Percentiles rank a stretch among this genome's conserved stretches.
Evolutionary conservation across 306 rosid species (phyloP).

Genomic region (Castanea crenata): DNA sequence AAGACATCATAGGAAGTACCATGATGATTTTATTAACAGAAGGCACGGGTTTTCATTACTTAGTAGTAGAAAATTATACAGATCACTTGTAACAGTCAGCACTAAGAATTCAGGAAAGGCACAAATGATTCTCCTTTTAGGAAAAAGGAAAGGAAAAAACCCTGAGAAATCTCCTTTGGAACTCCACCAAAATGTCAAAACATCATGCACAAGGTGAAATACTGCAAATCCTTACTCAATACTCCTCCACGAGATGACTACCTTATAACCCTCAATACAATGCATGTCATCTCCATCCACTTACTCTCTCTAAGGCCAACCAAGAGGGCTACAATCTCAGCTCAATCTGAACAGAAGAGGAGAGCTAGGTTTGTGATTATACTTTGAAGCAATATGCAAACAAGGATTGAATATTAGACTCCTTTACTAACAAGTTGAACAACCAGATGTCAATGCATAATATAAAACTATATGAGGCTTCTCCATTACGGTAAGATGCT

Average conservation of each 20-base stretch:
- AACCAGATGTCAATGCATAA: background rate
- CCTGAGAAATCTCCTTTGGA: background rate
- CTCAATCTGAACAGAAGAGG: too few relatives aligned
- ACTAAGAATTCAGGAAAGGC: background rate
- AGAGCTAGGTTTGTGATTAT: too few relatives aligned
- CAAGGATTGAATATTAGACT: too few relatives aligned
- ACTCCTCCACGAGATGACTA: background rate
- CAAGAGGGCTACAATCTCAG: too few relatives aligned
- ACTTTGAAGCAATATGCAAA: too few relatives aligned
- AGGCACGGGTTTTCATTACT: background rate
- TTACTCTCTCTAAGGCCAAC: background rate
- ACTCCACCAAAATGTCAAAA: background rate
- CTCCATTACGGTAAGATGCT: background rate
- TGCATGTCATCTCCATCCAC: background rate
- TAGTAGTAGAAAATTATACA: background rate
- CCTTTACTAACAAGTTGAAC: too few relatives aligned
- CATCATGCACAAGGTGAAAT: background rate
- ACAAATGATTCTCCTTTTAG: background rate
- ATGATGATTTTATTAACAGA: conserved; percentile 3
- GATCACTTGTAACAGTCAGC: background rate
- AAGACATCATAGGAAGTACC: background rate
- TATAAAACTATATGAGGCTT: background rate
- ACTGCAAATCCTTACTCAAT: background rate
- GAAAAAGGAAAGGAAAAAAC: background rate
- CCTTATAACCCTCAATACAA: background rate